Base-by-base conservation (phyloP, 1,284 basidiomycete species). In the Pisolithus thermaeus region DNA sequence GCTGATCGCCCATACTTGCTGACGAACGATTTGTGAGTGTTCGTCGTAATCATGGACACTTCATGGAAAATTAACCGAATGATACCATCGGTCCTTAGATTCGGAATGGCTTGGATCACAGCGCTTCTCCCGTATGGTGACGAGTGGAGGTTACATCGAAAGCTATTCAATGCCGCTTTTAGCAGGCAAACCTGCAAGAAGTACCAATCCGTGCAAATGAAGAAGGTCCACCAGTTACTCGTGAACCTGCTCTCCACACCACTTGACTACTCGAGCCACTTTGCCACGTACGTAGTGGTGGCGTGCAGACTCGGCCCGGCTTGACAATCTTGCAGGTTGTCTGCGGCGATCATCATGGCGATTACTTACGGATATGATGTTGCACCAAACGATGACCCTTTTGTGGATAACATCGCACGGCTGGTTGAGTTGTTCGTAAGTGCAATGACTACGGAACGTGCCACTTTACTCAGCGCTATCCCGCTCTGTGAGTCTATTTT, bases 61-160 rank as follows among this genome's bases (percentile, higher is more conserved):
- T n/a, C n/a, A n/a, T n/a, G n/a, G n/a, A n/a, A n/a, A n/a, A n/a
- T n/a, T n/a, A n/a, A n/a, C n/a, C n/a, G n/a, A n/a, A n/a, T n/a
- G n/a, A n/a, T n/a, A n/a, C n/a, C n/a, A n/a, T n/a, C n/a, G n/a
- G n/a, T n/a, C n/a, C n/a, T 11, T 36, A 66, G 67, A n/a, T 63
- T 66, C 38, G 64, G 64, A 2, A n/a, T n/a, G n/a, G n/a, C n/a
- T 28, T 69, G 35, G 67, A 66, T 32, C 67, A 65, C 50, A 37
- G 55, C 22, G 67, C 66, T 69, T 50, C 58, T 68, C 2, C 59
- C 61, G 7, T 69, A 63, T 43, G 65, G 66, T 7, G 47, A 59
- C 11, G 53, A 59, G 54, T 67, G 68, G 58, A 59, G 65, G 28
- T 46, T 52, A 6, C 65, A 70, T 45, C 60, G 66, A 27, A 58